Base-by-base conservation (phyloP, 495 filamentous ascomycete species). In the Hypoxylon lienhwacheense region DNA sequence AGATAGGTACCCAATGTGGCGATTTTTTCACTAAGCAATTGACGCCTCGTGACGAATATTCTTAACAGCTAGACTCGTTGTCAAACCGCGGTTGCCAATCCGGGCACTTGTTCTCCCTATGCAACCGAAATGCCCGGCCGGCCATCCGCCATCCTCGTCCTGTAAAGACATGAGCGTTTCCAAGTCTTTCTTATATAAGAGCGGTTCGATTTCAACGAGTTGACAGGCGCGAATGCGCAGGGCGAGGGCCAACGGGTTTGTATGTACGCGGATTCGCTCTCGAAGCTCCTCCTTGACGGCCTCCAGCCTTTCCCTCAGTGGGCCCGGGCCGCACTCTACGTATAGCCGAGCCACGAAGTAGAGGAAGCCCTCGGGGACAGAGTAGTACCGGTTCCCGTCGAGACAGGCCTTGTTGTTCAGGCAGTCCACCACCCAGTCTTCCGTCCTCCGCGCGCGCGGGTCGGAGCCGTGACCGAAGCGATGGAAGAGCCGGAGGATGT, bases 401-500 rank as follows among this genome's bases (percentile, higher is more conserved):
- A 61, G 11, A 33, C 19, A 61, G 1, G 57, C 53, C 3, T 25
- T 37, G 25, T 55, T 54, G 5, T 47, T 24, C 16, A 60, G 20
- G 16, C 56, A 60, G 4, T 15, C 17, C n/a, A 54, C 32, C 7
- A 61, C 45, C 57, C 50, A 61, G 4, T 47, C 40, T 16, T 55
- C 29, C 1, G 57, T 55, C 40, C 40, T 41, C 10, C 20, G 11
- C 3, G 47, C 41, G 2, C 50, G 50, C 0, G 32, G 37, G 24
- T 61, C 57, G 17, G 16, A 24, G 1, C 33, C 44, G 11, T 25
- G 35, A n/a, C 57, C 57, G 16, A 62, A 64, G 29, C 29, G 55
- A 29, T 55, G 24, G 43, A 66, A 61, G 5, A 53, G 32, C 2
- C 64, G 42, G 4, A 66, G 56, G 25, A 61, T 54, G 29, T 64